Percentiles rank a stretch among this genome's conserved stretches.
These are phyloP conservation scores for Endothia cerciana DNA, from an alignment of 2,329 filamentous ascomycete genomes.

Conservation along the genomic window DNA sequence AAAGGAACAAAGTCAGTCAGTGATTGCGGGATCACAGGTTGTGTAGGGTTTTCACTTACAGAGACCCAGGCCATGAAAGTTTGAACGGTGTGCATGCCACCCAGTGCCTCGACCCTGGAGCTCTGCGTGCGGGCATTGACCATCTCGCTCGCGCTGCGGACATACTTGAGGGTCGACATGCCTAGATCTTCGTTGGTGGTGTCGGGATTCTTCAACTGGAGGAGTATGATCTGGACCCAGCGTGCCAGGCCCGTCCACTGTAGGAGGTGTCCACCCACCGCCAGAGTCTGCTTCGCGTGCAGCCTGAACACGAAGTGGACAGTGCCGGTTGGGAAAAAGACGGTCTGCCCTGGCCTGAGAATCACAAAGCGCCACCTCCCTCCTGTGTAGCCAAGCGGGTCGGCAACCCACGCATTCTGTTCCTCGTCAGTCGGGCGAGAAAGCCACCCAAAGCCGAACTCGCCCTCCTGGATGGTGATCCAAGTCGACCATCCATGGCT, in stretches of 20 bases:
- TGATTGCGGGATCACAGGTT: neutral
- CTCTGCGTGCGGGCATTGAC: conserved; percentile 25
- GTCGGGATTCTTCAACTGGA: conserved; percentile 36
- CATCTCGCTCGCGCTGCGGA: conserved; percentile 25
- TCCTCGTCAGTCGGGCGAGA: conserved; percentile 36
- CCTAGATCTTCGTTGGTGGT: conserved; percentile 39
- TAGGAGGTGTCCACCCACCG: conserved; percentile 40
- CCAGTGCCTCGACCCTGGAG: conserved; percentile 25
- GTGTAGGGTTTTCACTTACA: conserved; percentile 4
- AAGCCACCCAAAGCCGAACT: conserved; percentile 40
- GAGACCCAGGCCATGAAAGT: conserved; percentile 23
- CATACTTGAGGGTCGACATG: conserved; percentile 26
- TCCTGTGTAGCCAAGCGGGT: conserved; percentile 34
- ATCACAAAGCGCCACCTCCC: conserved; percentile 40
- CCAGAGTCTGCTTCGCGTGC: conserved; percentile 36
- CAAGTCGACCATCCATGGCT: conserved; percentile 41
- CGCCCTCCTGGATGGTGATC: conserved; percentile 40
- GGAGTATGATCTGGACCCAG: conserved; percentile 38
- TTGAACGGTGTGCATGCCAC: conserved; percentile 25
- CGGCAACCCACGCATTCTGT: conserved; percentile 34
- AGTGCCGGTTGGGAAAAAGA: conserved; percentile 41
- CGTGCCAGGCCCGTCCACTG: conserved; percentile 40
- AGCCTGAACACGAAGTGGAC: conserved; percentile 42
- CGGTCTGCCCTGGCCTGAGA: conserved; percentile 40
- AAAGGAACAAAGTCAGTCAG: too few species aligned